Evolutionary conservation across 192 early-diverging fungal species (phyloP).

Genomic region (Coemansia biformis): DNA sequence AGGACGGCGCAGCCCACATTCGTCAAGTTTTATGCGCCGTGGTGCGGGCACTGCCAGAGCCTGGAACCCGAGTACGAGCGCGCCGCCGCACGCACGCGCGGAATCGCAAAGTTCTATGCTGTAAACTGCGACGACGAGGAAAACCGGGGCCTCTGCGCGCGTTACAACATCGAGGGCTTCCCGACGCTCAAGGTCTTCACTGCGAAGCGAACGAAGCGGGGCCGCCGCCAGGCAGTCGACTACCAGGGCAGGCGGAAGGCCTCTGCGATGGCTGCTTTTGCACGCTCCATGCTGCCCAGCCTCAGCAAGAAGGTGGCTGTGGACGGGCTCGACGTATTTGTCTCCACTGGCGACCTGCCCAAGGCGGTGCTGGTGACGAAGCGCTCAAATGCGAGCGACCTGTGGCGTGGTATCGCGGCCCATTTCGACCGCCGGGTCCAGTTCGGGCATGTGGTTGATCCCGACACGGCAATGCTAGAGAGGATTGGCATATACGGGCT

Average conservation of each 20-base stretch:
- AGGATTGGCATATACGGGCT: slow-evolving; percentile 57
- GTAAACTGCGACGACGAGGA: slow-evolving; percentile 84
- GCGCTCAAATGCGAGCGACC: slow-evolving; percentile 67
- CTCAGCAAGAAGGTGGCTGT: slow-evolving; percentile 27
- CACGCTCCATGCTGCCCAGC: slow-evolving; percentile 60
- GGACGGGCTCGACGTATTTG: slow-evolving; percentile 52
- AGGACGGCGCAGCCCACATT: slow-evolving; percentile 67
- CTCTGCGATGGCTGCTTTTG: slow-evolving; percentile 71
- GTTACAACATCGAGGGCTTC: slow-evolving; percentile 82
- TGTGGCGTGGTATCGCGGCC: slow-evolving; percentile 83
- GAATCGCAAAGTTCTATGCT: slow-evolving; percentile 80
- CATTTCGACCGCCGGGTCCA: slow-evolving; percentile 64
- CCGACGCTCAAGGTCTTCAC: slow-evolving; percentile 92
- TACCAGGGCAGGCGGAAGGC: slow-evolving; percentile 85
- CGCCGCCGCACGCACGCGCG: slow-evolving; percentile 76
- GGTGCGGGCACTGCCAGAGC: slow-evolving; percentile 92
- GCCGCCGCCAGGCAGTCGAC: slow-evolving; percentile 55
- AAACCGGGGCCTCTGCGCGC: slow-evolving; percentile 70
- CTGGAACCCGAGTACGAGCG: slow-evolving; percentile 85
- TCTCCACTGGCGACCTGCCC: slow-evolving; percentile 46
- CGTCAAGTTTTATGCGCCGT: slow-evolving; percentile 94
- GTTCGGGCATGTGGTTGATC: slow-evolving; percentile 66
- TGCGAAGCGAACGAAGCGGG: slow-evolving; percentile 56
- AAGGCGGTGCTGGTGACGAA: slow-evolving; percentile 77
- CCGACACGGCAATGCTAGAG: slow-evolving; percentile 50